These are phyloP conservation scores for Thielaviopsis musarum DNA, from an alignment of 2,329 filamentous ascomycete genomes.

Conservation along the genomic window DNA sequence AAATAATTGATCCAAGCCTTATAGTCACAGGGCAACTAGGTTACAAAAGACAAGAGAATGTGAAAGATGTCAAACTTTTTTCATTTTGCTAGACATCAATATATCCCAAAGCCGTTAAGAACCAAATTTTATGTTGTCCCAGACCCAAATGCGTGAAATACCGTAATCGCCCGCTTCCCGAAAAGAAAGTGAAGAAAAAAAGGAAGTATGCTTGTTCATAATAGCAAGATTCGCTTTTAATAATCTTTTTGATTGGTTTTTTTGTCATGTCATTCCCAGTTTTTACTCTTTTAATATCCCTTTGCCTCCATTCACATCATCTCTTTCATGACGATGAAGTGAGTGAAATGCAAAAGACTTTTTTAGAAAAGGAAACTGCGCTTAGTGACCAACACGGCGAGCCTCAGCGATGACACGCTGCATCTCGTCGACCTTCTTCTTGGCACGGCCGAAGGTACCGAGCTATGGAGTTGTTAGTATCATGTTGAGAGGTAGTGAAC, in stretches of 20 bases:
- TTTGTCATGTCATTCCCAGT: slow-evolving; percentile 12
- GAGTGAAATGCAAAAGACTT: neutral
- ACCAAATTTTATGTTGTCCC: neutral
- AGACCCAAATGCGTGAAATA: neutral
- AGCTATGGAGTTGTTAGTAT: slow-evolving; percentile 39
- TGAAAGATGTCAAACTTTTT: slow-evolving; percentile 16
- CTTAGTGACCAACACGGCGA: slow-evolving; percentile 50
- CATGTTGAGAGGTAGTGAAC: too few species aligned
- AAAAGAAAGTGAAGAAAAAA: neutral
- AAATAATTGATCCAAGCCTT: neutral
- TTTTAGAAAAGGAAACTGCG: slow-evolving; percentile 9
- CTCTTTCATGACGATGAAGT: neutral
- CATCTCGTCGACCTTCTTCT: slow-evolving; percentile 99
- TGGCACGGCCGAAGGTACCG: slow-evolving; percentile 95
- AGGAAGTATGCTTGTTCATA: neutral
- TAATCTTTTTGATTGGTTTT: slow-evolving; percentile 9
- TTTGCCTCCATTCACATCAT: neutral
- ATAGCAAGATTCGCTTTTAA: neutral
- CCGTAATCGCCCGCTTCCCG: neutral
- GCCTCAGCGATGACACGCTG: slow-evolving; percentile 94
- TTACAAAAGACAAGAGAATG: slow-evolving; percentile 20
- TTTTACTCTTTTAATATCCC: slow-evolving; percentile 5
- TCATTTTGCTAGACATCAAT: neutral
- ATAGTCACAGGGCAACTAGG: slow-evolving; percentile 10
- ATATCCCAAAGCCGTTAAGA: neutral